Percentiles rank a stretch among this genome's conserved stretches.
phyloP scores from a whole-genome alignment of 257 asterid species.

The Leptodermis oblonga region DNA sequence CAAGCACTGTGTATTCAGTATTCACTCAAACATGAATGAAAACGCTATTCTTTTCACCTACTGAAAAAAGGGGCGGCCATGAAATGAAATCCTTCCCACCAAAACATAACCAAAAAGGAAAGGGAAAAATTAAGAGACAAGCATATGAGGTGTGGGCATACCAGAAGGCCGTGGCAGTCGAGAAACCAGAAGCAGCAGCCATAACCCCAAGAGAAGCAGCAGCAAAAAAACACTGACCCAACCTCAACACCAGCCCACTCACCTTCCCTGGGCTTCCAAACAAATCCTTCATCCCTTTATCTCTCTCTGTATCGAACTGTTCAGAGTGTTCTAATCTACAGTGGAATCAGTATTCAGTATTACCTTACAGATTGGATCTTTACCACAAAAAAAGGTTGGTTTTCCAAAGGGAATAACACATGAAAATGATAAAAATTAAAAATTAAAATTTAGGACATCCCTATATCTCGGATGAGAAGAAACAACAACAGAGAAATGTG shows the following conservation, averaged over 20 bases:
- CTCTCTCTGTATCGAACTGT: conserved; percentile 3
- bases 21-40: background rate
- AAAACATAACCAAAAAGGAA: conserved; percentile 1
- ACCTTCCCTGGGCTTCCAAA: conserved; percentile 84
- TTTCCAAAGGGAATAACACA: conserved; percentile 20
- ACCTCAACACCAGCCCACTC: conserved; percentile 65
- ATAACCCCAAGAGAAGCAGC: conserved; percentile 60
- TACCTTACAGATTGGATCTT: conserved; percentile 40
- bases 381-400: conserved; percentile 23
- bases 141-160: conserved; percentile 17
- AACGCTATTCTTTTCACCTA: background rate
- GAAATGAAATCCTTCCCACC: background rate
- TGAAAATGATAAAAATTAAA: conserved; percentile 25
- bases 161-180: conserved; percentile 82
- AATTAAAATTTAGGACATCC: too few species aligned
- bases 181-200: conserved; percentile 87
- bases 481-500: conserved; percentile 12
- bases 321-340: background rate
- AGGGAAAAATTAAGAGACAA: background rate
- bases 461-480: background rate
- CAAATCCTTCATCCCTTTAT: conserved; percentile 59
- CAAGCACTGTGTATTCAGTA: background rate
- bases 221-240: conserved; percentile 58
- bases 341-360: background rate
- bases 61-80: background rate